Evolutionary conservation across 2,329 filamentous ascomycete species (phyloP), one percentile per base, ranked within the genome.

Genomic region (Neonectria sp.): DNA sequence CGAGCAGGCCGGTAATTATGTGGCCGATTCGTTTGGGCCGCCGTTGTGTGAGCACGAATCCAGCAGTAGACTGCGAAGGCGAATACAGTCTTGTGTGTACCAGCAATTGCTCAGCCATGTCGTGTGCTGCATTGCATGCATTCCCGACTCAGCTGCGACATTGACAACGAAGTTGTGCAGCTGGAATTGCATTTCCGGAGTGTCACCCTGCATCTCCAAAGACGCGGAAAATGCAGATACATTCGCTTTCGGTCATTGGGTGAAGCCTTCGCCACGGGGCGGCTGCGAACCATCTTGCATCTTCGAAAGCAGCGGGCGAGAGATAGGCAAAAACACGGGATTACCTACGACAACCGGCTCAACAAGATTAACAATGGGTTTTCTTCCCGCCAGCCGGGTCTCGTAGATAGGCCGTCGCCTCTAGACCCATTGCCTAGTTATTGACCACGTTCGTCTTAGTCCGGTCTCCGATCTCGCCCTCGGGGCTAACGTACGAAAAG

Each of bases 111-210:
- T 29, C 31, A 8, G 31, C 31, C 31, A 33, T 33, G 31, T 9
- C 13, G 35, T 15, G 37, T 45, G n/a, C 40, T 45, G 40, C n/a
- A 12, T 21, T 24, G n/a, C 40, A 53, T 55, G 48, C 25, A 40
- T 24, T 43, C n/a, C 53, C 46, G 29, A 46, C 25, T 46, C 45
- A 58, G 46, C 55, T 64, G 55, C 61, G 43, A 63, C 61, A 58
- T 24, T 52, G 55, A 58, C 61, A 58, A 25, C 55, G 24, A 52
- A 46, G n/a, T 25, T 13, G 49, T 62, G 58, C 48, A 55, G 31
- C 56, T 68, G 72, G 70, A 73, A 45, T 60, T 61, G 48, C 56
- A 73, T 73, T 55, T 71, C 72, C 72, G 68, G 65, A 21, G 56
- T 45, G 55, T 60, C 31, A 55, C 43, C 33, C 21, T 64, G 61